Base-by-base conservation (phyloP, 805 yeast genomes). In the Zygosaccharomyces lentus region DNA sequence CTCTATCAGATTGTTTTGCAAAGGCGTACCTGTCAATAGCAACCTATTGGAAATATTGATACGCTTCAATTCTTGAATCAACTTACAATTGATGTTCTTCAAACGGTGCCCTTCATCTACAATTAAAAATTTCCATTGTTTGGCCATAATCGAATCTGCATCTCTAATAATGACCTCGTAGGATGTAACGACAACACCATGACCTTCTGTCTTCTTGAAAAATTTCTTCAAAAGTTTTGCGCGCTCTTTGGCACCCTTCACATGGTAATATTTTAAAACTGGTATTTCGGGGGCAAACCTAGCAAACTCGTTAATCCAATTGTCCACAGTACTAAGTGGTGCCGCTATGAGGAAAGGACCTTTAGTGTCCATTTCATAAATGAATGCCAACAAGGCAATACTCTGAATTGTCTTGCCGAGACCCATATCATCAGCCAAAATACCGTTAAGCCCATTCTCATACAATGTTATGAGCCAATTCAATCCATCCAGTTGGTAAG, bases 361-460 rank as follows among this genome's bases (percentile, higher is more conserved):
- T 31, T 69, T 66, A 1, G 87, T 78, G 2, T 86, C 89, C 62
- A 87, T 81, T 54, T 87, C 96, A 37, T 83, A 75, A 30, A 90
- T 69, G 58, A 83, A 87, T 4, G 87, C 78, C 3, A 89, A 57
- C 49, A 91, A 73, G 0, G 96, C 77, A 45, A 91, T 87, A 35
- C 93, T 83, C 64, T 93, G 96, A 6, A 91, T 65, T 0, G 99
- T 93, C 62, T 91, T 91, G 1, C 99, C 99, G 21, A 91, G 70
- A 0, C 98, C 98, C 99, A 91, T 91, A 64, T 91, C 98, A 67
- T 93, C 98, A 0, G 98, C 98, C 16, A 93, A 69, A 29, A 93
- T 90, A 2, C 98, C 99, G 64, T 91, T 91, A 24, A 91, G 71
- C 0, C 98, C 99, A 65, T 91, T 93, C 60, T 90, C 95, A 62